Evolutionary conservation across 2,329 filamentous ascomycete species (phyloP).

Genomic region (Colletotrichum nymphaeae): DNA sequence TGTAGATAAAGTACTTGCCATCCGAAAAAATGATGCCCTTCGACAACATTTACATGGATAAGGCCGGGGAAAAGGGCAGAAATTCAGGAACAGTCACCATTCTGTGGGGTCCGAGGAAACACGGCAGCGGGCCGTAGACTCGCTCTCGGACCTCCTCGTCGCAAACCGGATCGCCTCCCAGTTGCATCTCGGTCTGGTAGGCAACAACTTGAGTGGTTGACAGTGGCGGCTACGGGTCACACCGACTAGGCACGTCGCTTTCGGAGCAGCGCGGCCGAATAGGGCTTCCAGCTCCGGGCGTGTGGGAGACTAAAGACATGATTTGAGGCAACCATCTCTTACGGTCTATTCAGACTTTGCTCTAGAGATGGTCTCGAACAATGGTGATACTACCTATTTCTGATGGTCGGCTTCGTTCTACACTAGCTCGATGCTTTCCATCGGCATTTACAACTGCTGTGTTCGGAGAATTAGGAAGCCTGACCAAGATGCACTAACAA

Average conservation of each 20-base stretch:
- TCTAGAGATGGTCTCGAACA: too few relatives aligned
- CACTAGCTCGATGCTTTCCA: too few relatives aligned
- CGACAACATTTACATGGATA: neutral
- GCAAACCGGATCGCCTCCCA: neutral
- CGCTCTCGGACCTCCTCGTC: slow-evolving; percentile 11
- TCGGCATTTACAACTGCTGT: too few relatives aligned
- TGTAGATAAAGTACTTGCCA: neutral
- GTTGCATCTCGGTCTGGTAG: neutral
- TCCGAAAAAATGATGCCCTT: neutral
- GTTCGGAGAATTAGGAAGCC: too few relatives aligned
- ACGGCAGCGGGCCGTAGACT: slow-evolving; percentile 3
- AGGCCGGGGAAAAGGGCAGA: neutral
- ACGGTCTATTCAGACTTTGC: too few relatives aligned
- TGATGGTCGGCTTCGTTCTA: too few relatives aligned
- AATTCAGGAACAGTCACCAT: neutral
- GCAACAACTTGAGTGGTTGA: neutral
- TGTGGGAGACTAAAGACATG: too few relatives aligned
- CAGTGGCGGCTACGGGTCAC: neutral
- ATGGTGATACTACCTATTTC: too few relatives aligned
- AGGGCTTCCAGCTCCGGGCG: neutral
- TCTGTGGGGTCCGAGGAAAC: neutral
- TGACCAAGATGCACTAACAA: too few relatives aligned
- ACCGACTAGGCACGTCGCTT: neutral
- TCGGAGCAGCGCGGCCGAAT: neutral
- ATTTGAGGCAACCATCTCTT: too few relatives aligned